Base-by-base conservation (phyloP, 345 rosid genomes). In the Ceriops decandra region DNA sequence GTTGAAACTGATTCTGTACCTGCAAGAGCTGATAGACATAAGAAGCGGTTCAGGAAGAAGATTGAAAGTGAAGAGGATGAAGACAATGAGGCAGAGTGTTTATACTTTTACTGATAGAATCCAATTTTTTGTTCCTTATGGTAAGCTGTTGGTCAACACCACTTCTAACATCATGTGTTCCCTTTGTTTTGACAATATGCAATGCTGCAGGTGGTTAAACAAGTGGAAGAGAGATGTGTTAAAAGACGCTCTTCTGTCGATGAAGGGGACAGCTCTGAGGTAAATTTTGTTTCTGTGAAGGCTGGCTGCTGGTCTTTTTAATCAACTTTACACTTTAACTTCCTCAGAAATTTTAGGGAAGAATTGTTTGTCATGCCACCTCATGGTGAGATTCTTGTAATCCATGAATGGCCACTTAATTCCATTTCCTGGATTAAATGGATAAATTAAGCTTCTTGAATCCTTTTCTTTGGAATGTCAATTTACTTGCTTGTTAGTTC, bases 11-110 rank as follows among this genome's bases (percentile, higher is more conserved):
- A 67, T 8, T 76, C 87, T 47, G 88, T 81, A 70, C 69, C 86
- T 10, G 70, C 69, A 59, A 91, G 82, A 69, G 72, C 74, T 57
- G 83, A 77, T 72, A 68, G 74, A 70, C 78, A 62, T 28, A 83
- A 72, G 84, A 95, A 95, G 79, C 82, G 95, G 64, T 95, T 91
- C 63, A 84, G 99, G 76, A 95, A 88, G 83, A 95, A 87, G 84
- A 83, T 68, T 49, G 96, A 80, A 72, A 76, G 35, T 75, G 86
- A 86, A 28, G 90, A 87, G 52, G 96, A 93, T 36, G 88, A 82
- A 64, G 93, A 85, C 57, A 84, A 81, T 24, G 96, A 91, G 90
- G 98, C 53, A 76, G 75, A 64, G 68, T 79, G 61, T 77, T 75
- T 70, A 76, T 70, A 63, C 62, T 63, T 64, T 64, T 38, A 21